phyloP scores from a whole-genome alignment of 2,329 filamentous ascomycete genomes.

The Scytalidium lignicola region DNA sequence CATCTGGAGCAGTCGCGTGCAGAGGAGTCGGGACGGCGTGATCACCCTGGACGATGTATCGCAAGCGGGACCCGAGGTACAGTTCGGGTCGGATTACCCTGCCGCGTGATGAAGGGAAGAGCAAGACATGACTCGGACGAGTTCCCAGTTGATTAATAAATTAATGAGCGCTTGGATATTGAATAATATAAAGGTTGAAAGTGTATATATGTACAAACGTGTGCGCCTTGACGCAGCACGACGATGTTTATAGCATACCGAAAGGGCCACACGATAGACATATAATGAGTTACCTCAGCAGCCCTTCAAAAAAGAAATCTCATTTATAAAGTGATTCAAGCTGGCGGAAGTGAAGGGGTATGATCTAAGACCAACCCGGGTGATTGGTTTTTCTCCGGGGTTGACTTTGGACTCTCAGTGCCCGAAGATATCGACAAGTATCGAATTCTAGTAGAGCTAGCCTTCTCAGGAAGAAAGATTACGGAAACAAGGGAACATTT shows the following conservation, averaged over 20 bases:
- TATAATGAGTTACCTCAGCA: too few relatives aligned
- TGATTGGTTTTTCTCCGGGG: too few relatives aligned
- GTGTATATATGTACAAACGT: too few relatives aligned
- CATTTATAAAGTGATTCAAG: too few relatives aligned
- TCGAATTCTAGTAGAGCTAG: neutral
- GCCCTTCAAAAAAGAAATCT: too few relatives aligned
- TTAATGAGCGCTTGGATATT: neutral
- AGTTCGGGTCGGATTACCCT: too few relatives aligned
- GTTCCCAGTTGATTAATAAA: neutral
- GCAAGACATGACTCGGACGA: neutral
- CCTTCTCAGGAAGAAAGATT: constrained; percentile 1
- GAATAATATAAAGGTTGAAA: too few relatives aligned
- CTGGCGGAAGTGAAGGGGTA: too few relatives aligned
- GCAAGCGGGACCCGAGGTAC: neutral
- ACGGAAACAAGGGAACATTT: neutral
- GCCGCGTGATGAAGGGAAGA: neutral
- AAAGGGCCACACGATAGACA: too few relatives aligned
- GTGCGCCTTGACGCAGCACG: too few relatives aligned
- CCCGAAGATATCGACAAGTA: constrained; percentile 2
- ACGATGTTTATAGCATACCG: too few relatives aligned
- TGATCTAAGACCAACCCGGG: too few relatives aligned
- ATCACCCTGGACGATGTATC: neutral
- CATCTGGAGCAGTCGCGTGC: neutral
- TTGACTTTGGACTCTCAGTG: constrained; percentile 2
- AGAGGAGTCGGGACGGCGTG: neutral